Evolutionary conservation across 73 alveolate species (phyloP).

Genomic region (Uronychia binucleata): DNA sequence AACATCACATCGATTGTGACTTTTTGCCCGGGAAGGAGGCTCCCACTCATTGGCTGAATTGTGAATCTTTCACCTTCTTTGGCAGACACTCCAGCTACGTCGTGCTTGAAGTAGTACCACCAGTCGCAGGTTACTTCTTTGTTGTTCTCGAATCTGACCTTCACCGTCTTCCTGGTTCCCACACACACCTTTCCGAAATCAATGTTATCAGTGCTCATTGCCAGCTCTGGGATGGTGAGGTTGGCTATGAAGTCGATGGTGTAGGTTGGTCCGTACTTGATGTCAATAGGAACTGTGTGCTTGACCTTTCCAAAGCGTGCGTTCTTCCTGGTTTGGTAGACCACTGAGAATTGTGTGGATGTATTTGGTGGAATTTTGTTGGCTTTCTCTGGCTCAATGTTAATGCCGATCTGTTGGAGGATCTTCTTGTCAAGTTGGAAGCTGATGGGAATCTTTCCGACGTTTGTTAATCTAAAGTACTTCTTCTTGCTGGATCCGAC

Average conservation of each 20-base stretch:
- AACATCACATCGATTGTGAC: slow-evolving; percentile 91
- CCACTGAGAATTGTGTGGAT: slow-evolving; percentile 62
- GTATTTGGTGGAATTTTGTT: slow-evolving; percentile 71
- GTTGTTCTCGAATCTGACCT: slow-evolving; percentile 93
- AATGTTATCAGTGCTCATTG: slow-evolving; percentile 86
- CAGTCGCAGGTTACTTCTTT: slow-evolving; percentile 98
- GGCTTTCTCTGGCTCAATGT: slow-evolving; percentile 84
- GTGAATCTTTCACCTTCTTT: slow-evolving; percentile 92
- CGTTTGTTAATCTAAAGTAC: slow-evolving; percentile 71
- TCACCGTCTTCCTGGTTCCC: slow-evolving; percentile 92
- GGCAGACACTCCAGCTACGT: slow-evolving; percentile 74
- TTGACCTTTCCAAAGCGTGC: slow-evolving; percentile 94
- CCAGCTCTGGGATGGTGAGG: slow-evolving; percentile 96
- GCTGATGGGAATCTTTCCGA: slow-evolving; percentile 69
- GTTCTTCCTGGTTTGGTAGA: slow-evolving; percentile 71
- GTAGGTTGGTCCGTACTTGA: slow-evolving; percentile 96
- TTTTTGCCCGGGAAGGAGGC: slow-evolving; percentile 93
- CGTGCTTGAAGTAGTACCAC: slow-evolving; percentile 88
- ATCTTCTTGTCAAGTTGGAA: slow-evolving; percentile 76
- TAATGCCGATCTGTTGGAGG: slow-evolving; percentile 69
- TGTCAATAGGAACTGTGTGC: slow-evolving; percentile 83
- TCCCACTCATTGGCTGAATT: slow-evolving; percentile 92
- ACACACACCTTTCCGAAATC: slow-evolving; percentile 97
- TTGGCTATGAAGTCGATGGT: slow-evolving; percentile 91
- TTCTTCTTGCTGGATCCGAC: slow-evolving; percentile 75